phyloP scores from a whole-genome alignment of 805 yeast species.

The Myxozyma kluyveri region DNA sequence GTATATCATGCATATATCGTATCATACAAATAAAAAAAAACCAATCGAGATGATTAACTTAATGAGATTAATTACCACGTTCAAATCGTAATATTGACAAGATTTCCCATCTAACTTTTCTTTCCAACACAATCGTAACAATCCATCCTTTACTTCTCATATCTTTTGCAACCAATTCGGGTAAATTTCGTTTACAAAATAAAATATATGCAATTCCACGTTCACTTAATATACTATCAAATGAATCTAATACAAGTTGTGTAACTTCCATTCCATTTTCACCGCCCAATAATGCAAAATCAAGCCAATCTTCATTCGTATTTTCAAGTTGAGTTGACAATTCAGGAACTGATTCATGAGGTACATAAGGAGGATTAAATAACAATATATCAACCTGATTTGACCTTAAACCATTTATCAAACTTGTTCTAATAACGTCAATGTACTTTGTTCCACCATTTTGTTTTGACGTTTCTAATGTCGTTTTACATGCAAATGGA shows the following conservation, averaged over 20 bases:
- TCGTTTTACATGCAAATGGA: constrained; percentile 66
- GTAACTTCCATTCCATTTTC: constrained; percentile 87
- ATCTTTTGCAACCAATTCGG: constrained; percentile 52
- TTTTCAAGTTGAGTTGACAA: constrained; percentile 48
- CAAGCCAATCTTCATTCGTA: constrained; percentile 69
- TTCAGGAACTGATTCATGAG: constrained; percentile 69
- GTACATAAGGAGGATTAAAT: constrained; percentile 97
- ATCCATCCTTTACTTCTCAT: constrained; percentile 57
- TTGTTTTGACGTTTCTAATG: constrained; percentile 45
- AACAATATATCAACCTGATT: constrained; percentile 64
- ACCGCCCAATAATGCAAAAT: constrained; percentile 88
- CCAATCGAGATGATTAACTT: no score
- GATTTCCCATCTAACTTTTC: constrained; percentile 97
- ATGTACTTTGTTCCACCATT: constrained; percentile 37
- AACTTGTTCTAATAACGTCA: constrained; percentile 56
- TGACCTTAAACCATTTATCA: constrained; percentile 51
- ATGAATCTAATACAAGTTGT: constrained; percentile 52
- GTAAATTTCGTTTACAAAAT: constrained; percentile 88
- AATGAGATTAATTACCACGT: no score
- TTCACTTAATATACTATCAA: constrained; percentile 52
- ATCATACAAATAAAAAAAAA: no score
- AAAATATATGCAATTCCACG: constrained; percentile 80
- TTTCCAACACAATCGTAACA: constrained; percentile 50
- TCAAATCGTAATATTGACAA: constrained; percentile 67
- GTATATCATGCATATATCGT: no score